Evolutionary conservation across 768 basidiomycete species (phyloP).

Genomic region (Royoungia palumana): DNA sequence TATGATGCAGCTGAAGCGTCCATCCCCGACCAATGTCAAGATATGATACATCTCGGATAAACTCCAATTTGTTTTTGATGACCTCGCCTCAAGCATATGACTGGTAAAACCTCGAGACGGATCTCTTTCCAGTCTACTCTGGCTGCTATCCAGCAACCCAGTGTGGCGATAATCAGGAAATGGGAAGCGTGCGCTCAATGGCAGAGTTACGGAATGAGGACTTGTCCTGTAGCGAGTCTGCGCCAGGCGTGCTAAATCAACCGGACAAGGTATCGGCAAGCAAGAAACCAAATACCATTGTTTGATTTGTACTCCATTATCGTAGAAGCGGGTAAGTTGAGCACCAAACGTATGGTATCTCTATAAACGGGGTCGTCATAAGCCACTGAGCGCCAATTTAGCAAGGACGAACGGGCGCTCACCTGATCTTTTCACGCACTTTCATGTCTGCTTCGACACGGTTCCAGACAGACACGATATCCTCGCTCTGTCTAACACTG

Average conservation of each 20-base stretch:
- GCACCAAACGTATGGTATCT: slow-evolving; percentile 73
- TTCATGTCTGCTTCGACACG: slow-evolving; percentile 73
- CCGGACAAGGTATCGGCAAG: not conserved
- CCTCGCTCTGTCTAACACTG: slow-evolving; percentile 89
- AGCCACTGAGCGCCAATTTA: not conserved
- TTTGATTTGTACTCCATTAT: slow-evolving; percentile 96
- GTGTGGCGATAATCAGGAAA: slow-evolving; percentile 10
- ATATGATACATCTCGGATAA: slow-evolving; percentile 11
- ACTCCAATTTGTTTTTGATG: slow-evolving; percentile 2
- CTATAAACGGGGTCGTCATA: slow-evolving; percentile 37
- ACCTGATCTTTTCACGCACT: slow-evolving; percentile 81
- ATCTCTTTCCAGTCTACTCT: slow-evolving; percentile 1
- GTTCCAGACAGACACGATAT: slow-evolving; percentile 93
- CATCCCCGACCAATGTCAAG: slow-evolving; percentile 2
- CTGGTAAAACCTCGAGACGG: not conserved
- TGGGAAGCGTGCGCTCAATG: slow-evolving; percentile 41
- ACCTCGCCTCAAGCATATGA: not conserved
- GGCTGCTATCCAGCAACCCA: not conserved
- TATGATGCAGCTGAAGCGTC: not conserved
- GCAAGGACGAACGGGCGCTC: slow-evolving; percentile 38
- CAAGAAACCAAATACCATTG: slow-evolving; percentile 49
- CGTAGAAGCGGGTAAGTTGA: slow-evolving; percentile 73
- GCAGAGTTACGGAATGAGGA: slow-evolving; percentile 77
- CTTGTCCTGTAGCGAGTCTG: slow-evolving; percentile 87
- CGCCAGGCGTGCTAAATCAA: slow-evolving; percentile 1